Conservation (phyloP, 352 stramenopile species). For the Phytophthora capsici region DNA sequence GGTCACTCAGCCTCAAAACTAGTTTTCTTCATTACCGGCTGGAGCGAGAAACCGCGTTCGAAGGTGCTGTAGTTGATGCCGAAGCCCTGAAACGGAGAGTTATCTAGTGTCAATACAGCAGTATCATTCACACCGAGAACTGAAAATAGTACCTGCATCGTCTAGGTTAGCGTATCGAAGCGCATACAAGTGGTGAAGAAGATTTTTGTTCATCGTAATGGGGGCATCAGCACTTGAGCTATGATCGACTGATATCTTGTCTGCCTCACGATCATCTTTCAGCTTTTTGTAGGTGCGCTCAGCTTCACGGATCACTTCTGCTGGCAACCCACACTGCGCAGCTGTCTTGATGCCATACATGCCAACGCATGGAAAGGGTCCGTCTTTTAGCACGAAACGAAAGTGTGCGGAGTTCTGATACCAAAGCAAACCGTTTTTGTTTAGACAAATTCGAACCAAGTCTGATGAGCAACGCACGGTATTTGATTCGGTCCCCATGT, state of each 20-base stretch:
- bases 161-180: conserved; percentile 69
- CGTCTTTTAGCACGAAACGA: conserved; percentile 76
- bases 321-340: conserved; percentile 72
- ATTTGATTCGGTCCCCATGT: conserved; percentile 60
- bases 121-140: neutral
- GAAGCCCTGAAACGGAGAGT: conserved; percentile 56
- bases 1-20: too few relatives aligned
- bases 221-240: conserved; percentile 12
- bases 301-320: conserved; percentile 65
- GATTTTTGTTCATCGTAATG: conserved; percentile 46
- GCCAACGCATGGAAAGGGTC: conserved; percentile 55
- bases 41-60: conserved; percentile 54
- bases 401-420: conserved; percentile 58
- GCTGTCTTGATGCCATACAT: conserved; percentile 89
- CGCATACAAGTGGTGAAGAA: conserved; percentile 81
- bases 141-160: conserved; percentile 63
- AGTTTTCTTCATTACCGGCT: conserved; percentile 11
- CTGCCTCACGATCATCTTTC: conserved; percentile 25
- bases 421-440: neutral
- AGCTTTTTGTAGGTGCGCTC: conserved; percentile 51
- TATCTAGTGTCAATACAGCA: neutral
- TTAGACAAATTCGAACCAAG: neutral
- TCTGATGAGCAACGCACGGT: conserved; percentile 37
- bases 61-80: conserved; percentile 74
- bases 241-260: conserved; percentile 15